Evolutionary conservation across 2,329 filamentous ascomycete species (phyloP).

Genomic region (Lachnellula willkommii): DNA sequence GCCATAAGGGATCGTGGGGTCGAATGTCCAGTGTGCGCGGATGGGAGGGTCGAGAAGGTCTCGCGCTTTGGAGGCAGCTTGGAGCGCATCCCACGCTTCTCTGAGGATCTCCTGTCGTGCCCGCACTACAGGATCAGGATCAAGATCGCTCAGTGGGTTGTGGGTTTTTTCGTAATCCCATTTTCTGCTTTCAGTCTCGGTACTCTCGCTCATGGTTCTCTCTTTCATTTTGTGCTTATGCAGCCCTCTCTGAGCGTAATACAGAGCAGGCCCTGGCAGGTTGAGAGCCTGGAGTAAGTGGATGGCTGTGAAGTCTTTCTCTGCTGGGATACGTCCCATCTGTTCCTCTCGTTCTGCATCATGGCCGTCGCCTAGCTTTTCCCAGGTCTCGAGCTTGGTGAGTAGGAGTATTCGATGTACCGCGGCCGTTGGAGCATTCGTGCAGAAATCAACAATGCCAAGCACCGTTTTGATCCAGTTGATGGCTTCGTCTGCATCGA

Average conservation of each 20-base stretch:
- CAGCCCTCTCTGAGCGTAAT: neutral
- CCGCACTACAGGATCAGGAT: neutral
- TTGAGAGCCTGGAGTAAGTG: constrained; percentile 10
- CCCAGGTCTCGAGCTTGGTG: neutral
- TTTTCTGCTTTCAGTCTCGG: neutral
- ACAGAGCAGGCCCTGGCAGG: constrained; percentile 1
- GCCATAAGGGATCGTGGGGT: neutral
- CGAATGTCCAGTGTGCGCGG: neutral
- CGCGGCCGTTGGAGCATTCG: neutral
- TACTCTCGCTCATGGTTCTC: neutral
- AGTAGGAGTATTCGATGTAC: neutral
- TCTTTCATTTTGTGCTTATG: neutral
- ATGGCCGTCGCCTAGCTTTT: constrained; percentile 5
- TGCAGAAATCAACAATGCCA: constrained; percentile 17
- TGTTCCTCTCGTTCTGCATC: constrained; percentile 8
- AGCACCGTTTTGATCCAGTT: constrained; percentile 20
- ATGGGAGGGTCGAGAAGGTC: neutral
- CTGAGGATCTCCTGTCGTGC: neutral
- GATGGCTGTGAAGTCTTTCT: constrained; percentile 9
- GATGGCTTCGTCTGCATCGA: constrained; percentile 11
- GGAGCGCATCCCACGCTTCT: neutral
- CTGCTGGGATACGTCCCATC: constrained; percentile 13
- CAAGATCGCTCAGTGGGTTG: neutral
- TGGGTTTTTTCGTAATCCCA: neutral
- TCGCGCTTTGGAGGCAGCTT: neutral